Conservation (phyloP, 352 stramenopile species). For the Pythium vanterpoolii region DNA sequence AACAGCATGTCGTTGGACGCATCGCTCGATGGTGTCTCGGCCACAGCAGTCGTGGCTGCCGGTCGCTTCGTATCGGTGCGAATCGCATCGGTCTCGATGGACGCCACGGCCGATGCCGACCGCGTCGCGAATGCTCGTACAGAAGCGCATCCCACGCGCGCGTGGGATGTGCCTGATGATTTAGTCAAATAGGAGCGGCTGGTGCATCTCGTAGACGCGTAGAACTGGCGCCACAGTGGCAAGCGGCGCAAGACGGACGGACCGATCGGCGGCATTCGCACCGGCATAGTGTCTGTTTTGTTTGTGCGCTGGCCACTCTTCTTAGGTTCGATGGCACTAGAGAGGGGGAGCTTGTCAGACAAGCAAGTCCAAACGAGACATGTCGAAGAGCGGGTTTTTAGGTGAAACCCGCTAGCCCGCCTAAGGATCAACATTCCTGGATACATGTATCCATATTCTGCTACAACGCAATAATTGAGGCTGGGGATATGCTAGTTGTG, state of each 20-base stretch:
- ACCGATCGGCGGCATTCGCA: neutral
- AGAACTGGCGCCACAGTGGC: neutral
- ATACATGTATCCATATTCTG: neutral
- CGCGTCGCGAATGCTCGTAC: conserved; percentile 6
- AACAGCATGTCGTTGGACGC: neutral
- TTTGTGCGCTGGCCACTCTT: neutral
- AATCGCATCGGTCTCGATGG: conserved; percentile 2
- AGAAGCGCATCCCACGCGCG: neutral
- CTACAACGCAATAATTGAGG: neutral
- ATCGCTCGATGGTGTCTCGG: neutral
- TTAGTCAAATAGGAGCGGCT: neutral
- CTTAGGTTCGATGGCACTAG: neutral
- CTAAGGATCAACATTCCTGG: neutral
- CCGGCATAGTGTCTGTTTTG: neutral
- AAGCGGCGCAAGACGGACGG: neutral
- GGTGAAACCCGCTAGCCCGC: neutral
- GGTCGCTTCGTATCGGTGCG: neutral
- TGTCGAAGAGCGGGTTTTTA: neutral
- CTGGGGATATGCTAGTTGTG: neutral
- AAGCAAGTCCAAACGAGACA: neutral
- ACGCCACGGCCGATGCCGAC: conserved; percentile 12
- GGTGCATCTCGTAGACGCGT: neutral
- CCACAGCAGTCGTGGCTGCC: neutral
- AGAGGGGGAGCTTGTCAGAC: neutral
- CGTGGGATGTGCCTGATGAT: neutral